A percentile compares a stretch with the other conserved stretches of the same genome.
Evolutionary conservation across 2,329 filamentous ascomycete genomes (phyloP).

Genomic region (Penicillium sp.): DNA sequence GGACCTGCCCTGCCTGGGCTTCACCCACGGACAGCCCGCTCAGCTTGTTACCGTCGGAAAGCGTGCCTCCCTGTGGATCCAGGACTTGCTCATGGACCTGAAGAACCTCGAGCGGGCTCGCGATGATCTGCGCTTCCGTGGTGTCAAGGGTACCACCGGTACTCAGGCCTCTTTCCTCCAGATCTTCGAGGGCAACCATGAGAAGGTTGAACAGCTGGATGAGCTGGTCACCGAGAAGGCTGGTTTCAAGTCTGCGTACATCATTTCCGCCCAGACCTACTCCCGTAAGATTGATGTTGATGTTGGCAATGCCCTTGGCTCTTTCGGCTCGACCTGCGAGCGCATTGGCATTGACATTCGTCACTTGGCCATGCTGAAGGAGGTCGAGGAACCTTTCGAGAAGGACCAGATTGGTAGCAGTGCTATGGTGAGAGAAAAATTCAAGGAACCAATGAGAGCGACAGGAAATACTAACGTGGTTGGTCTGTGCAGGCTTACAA

Average conservation of each 20-base stretch:
- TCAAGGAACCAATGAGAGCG: too few species aligned
- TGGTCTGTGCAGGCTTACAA: slow-evolving; percentile 54
- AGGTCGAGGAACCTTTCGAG: slow-evolving; percentile 77
- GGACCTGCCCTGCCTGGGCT: slow-evolving; percentile 62
- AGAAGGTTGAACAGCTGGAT: slow-evolving; percentile 55
- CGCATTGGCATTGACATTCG: slow-evolving; percentile 67
- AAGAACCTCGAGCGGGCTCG: slow-evolving; percentile 62
- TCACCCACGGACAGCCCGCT: slow-evolving; percentile 58
- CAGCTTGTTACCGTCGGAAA: slow-evolving; percentile 58
- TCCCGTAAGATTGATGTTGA: slow-evolving; percentile 73
- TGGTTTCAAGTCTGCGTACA: slow-evolving; percentile 54
- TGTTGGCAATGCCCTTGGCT: slow-evolving; percentile 68
- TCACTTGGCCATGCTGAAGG: slow-evolving; percentile 66
- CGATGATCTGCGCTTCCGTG: slow-evolving; percentile 63
- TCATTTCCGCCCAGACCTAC: slow-evolving; percentile 65
- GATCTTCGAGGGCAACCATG: slow-evolving; percentile 55
- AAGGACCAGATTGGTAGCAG: slow-evolving; percentile 65
- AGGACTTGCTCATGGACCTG: slow-evolving; percentile 68
- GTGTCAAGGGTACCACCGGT: slow-evolving; percentile 63
- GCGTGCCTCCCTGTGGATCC: slow-evolving; percentile 63
- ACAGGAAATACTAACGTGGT: too few species aligned
- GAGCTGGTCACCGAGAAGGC: slow-evolving; percentile 57
- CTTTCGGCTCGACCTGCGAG: slow-evolving; percentile 68
- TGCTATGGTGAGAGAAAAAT: slow-evolving; percentile 48
- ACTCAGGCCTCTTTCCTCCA: slow-evolving; percentile 70